These are phyloP conservation scores for Sporobolomyces pararoseus DNA, from an alignment of 768 basidiomycete genomes.

Conservation along the genomic window DNA sequence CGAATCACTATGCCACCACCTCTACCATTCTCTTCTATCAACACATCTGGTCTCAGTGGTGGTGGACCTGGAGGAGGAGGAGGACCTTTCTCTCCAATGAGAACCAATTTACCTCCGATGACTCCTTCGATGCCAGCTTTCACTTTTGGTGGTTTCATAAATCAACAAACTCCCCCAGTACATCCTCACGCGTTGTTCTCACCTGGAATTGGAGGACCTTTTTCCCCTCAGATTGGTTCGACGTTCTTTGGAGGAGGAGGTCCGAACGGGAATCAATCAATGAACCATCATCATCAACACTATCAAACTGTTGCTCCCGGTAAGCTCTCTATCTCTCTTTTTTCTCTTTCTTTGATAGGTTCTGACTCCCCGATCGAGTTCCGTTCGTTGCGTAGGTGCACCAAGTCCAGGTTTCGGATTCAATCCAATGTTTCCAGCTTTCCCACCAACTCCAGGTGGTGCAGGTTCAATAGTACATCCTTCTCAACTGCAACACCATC, in stretches of 20 bases:
- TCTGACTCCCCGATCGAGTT: no score
- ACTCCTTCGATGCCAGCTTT: slow-evolving; percentile 98
- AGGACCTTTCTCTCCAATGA: slow-evolving; percentile 29
- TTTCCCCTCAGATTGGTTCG: slow-evolving; percentile 34
- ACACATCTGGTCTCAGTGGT: no score
- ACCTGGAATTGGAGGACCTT: slow-evolving; percentile 52
- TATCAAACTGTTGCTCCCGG: slow-evolving; percentile 8
- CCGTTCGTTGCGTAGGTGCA: slow-evolving; percentile 1
- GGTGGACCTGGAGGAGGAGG: neutral
- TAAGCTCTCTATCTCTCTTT: neutral
- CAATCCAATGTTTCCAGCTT: slow-evolving; percentile 40
- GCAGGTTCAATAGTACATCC: neutral
- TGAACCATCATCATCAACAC: no score
- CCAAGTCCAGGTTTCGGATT: slow-evolving; percentile 18
- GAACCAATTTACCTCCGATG: slow-evolving; percentile 72
- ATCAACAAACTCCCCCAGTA: slow-evolving; percentile 52
- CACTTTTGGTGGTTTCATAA: slow-evolving; percentile 65
- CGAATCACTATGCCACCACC: slow-evolving; percentile 52
- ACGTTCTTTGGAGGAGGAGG: slow-evolving; percentile 16
- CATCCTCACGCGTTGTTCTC: slow-evolving; percentile 58
- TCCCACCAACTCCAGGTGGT: neutral
- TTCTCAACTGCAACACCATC: neutral
- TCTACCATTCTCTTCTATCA: slow-evolving; percentile 43
- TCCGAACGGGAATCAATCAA: neutral
- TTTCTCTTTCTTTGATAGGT: neutral